Percentiles rank a stretch among this genome's conserved stretches.
These are phyloP conservation scores for Clathrospora elynae DNA, from an alignment of 2,329 filamentous ascomycete genomes.

Conservation along the genomic window DNA sequence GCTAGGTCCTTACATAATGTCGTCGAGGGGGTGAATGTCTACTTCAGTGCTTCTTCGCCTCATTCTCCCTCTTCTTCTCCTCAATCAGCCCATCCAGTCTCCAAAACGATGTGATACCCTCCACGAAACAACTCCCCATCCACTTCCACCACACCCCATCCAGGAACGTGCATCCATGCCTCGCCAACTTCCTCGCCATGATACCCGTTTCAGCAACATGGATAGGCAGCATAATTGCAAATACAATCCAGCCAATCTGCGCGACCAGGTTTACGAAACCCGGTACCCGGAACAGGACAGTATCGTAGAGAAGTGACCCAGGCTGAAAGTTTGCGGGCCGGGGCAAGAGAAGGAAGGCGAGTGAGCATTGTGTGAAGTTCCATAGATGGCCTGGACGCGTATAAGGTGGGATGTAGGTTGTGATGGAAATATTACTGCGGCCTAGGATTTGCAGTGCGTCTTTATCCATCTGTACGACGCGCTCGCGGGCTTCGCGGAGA, in stretches of 20 bases:
- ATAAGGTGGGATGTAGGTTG: conserved; percentile 57
- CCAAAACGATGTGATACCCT: conserved; percentile 57
- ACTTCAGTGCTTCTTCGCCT: conserved; percentile 42
- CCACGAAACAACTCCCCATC: conserved; percentile 58
- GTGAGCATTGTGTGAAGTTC: conserved; percentile 56
- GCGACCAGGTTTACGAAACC: conserved; percentile 64
- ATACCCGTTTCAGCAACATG: conserved; percentile 68
- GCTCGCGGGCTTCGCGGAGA: conserved; percentile 69
- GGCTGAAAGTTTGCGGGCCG: conserved; percentile 40
- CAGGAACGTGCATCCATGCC: conserved; percentile 57
- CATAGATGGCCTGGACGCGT: conserved; percentile 55
- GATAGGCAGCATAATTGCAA: conserved; percentile 64
- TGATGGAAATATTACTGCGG: conserved; percentile 61
- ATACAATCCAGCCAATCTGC: conserved; percentile 63
- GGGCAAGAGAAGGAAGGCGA: conserved; percentile 39
- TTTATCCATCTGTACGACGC: conserved; percentile 74
- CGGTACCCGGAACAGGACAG: conserved; percentile 57
- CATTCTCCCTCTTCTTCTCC: conserved; percentile 38
- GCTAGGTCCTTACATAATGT: too few relatives aligned
- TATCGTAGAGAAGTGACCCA: conserved; percentile 41
- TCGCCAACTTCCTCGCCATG: conserved; percentile 56
- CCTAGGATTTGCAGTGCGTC: conserved; percentile 65
- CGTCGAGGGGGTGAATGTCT: too few relatives aligned
- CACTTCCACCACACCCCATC: conserved; percentile 60
- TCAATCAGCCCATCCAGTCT: conserved; percentile 44